phyloP scores from a whole-genome alignment of 495 filamentous ascomycete genomes.

The Xylaria scruposa region DNA sequence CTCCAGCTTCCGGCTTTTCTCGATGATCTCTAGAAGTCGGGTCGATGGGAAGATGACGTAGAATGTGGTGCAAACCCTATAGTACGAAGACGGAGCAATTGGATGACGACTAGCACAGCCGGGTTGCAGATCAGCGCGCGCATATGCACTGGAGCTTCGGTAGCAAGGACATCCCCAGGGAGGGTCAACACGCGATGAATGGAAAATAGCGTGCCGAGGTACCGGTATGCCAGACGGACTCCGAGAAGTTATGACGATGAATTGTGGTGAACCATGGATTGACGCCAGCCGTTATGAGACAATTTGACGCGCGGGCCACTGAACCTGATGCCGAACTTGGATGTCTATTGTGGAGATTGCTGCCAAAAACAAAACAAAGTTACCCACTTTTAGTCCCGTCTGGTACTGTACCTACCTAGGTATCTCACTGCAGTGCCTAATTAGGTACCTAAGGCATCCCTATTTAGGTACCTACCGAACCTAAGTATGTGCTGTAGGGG shows the following conservation, averaged over 20 bases:
- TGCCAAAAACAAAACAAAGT: neutral
- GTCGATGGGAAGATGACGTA: slow-evolving; percentile 7
- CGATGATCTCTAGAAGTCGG: neutral
- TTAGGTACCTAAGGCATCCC: too few relatives aligned
- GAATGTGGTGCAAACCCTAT: slow-evolving; percentile 11
- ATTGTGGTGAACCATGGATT: neutral
- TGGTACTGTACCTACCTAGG: neutral
- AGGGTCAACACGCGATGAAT: neutral
- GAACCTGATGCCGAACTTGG: too few relatives aligned
- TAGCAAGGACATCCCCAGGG: neutral
- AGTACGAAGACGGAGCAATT: slow-evolving; percentile 11
- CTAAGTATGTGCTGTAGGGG: too few relatives aligned
- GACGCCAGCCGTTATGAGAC: neutral
- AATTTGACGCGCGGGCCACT: slow-evolving; percentile 7
- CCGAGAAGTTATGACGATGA: slow-evolving; percentile 5
- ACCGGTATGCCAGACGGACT: neutral
- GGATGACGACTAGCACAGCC: neutral
- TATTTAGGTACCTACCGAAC: too few relatives aligned
- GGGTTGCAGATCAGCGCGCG: neutral
- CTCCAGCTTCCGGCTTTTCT: neutral
- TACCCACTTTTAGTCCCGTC: neutral
- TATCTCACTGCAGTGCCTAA: neutral
- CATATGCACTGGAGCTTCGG: neutral
- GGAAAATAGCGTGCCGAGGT: slow-evolving; percentile 14
- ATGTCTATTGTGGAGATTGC: neutral